These are phyloP conservation scores for Heliosperma pusillum DNA, from an alignment of 148 eudicot species.

Conservation along the genomic window DNA sequence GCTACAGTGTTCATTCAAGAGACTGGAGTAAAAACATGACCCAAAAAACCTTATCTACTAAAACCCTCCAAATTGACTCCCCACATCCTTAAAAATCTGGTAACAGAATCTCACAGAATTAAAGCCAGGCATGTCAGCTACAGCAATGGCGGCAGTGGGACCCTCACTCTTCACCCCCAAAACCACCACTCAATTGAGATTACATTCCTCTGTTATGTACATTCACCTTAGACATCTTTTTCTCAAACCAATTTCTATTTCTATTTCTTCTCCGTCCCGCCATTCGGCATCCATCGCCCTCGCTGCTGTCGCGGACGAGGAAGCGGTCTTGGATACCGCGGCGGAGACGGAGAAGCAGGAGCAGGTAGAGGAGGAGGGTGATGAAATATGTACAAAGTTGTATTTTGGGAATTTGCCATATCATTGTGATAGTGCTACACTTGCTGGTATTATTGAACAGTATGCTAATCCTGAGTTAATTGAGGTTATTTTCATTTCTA, in stretches of 20 bases:
- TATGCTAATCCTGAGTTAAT: conserved; percentile 82
- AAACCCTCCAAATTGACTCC: neutral
- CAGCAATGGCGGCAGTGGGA: conserved; percentile 5
- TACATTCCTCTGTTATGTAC: neutral
- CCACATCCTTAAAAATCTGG: neutral
- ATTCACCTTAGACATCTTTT: neutral
- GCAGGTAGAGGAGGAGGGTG: conserved; percentile 11
- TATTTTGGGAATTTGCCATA: conserved; percentile 93
- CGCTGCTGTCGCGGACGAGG: conserved; percentile 46
- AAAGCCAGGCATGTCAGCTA: neutral
- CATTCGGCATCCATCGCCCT: neutral
- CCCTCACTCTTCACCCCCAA: neutral
- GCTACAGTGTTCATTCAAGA: too few species aligned
- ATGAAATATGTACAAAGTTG: conserved; percentile 58
- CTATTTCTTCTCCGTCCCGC: neutral
- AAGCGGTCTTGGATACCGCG: conserved; percentile 16
- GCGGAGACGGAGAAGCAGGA: conserved; percentile 19
- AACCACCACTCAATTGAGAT: neutral
- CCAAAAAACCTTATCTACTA: neutral
- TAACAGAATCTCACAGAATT: neutral
- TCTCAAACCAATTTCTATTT: neutral
- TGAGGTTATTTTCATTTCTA: conserved; percentile 63
- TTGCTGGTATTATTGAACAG: conserved; percentile 82
- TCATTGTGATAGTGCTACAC: conserved; percentile 86
- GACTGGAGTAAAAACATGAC: neutral